Evolutionary conservation across 139 green algal genomes (phyloP), one percentile per base, ranked within the genome.

Genomic region (Coelastrella sp.): DNA sequence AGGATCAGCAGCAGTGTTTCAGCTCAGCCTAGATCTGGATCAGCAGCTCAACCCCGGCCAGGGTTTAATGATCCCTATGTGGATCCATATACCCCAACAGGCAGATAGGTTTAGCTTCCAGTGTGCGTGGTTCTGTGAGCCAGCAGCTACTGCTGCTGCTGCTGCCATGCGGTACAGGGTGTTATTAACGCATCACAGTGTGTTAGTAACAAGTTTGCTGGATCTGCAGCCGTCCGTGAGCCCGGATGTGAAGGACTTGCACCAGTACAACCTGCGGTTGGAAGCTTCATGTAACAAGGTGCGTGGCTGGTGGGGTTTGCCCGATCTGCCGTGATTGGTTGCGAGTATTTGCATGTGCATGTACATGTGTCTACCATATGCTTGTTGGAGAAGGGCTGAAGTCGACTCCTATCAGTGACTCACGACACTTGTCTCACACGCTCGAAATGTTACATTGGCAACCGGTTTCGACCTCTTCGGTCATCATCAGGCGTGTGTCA

Each of bases 121-220:
- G 59, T 77, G 92, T 11, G 89, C 92, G 10, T 95, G 92, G 88
- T 95, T 94, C 85, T 95, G 91, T 58, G 93, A 97, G 80, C 94
- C 94, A 22, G 1, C 57, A 10, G 79, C 79, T 73, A 58, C 56
- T 73, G 57, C 47, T 65, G n/a, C n/a, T n/a, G 47, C 79, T 87
- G 22, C 91, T 47, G 66, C 81, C 14, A 92, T 96, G 91, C 77
- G 89, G 5, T 93, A 92, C 91, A 92, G 95, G 68, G 94, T 91
- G 71, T 77, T 97, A 73, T 93, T 95, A 56, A 87, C 94, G 66
- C 86, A 90, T n/a, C 91, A 94, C 59, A 74, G 58, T 3, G 73
- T 97, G n/a, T 57, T 86, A 7, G 94, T 96, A 56, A 65, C 91
- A 60, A 94, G 95, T 0, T 64, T 93, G 32, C 83, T 97, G 75